Evolutionary conservation across 495 filamentous ascomycete species (phyloP), one percentile per base, ranked within the genome.

Genomic region (Xylaria intraflava): DNA sequence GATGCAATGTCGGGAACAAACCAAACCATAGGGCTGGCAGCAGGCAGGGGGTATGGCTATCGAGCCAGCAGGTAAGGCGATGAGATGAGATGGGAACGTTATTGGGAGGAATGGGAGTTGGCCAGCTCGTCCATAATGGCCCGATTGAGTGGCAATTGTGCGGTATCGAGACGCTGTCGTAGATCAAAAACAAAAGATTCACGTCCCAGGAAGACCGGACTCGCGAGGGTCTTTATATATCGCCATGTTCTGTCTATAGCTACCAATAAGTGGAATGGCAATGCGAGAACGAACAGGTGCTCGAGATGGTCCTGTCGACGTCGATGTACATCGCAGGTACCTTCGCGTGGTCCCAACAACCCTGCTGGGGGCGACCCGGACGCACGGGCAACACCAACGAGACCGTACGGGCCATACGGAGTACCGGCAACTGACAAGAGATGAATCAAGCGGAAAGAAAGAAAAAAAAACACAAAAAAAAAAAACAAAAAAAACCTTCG

Each of bases 401-500:
- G 40, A 48, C 51, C 20, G 43, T 47, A 55, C 36, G 47, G 3
- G 11, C 23, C 1, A 43, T 43, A 51, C 38, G 27, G 39, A 51
- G 49, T 43, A 53, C 27, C 30, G 2, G 14, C 29, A 22, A n/a
- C 11, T 12, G 24, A 16, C 35, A 20, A 3, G 26, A 33, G 16
- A 38, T 42, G 16, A 51, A 17, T n/a, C n/a, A 3, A 33, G 33
- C 30, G 29, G 41, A n/a, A 27, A 45, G 42, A 12, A 6, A 53
- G 48, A 50, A 44, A 46, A 35, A 19, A 58, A 46, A 50, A 52
- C 47, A 60, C 53, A 53, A 42, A 51, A 40, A 36, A 52, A 55
- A 48, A 53, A 55, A 60, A 59, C 57, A 53, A 58, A 30, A 55
- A 55, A 55, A 55, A 41, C 27, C 43, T 55, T 55, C 38, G 59